Evolutionary conservation across 2,329 filamentous ascomycete genomes (phyloP).

Genomic region (Dothideomycetes sp.): DNA sequence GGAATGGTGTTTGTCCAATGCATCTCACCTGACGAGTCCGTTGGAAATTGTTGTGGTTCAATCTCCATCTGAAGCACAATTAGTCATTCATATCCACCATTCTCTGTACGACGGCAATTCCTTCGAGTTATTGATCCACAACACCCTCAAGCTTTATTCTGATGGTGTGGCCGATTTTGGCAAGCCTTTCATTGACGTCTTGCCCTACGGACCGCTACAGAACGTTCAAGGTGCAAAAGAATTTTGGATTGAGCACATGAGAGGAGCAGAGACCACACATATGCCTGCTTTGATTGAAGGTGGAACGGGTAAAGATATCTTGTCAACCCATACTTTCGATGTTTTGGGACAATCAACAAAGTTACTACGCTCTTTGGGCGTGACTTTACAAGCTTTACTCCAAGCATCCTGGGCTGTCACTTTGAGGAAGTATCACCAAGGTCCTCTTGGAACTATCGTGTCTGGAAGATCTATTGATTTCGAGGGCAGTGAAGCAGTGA

Average conservation of each 20-base stretch:
- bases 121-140: slow-evolving; percentile 56
- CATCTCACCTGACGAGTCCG: slow-evolving; percentile 40
- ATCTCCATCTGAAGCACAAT: slow-evolving; percentile 24
- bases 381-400: slow-evolving; percentile 70
- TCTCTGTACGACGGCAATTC: slow-evolving; percentile 80
- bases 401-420: slow-evolving; percentile 63
- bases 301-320: slow-evolving; percentile 16
- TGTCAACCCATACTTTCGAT: slow-evolving; percentile 27
- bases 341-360: slow-evolving; percentile 38
- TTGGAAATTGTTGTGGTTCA: slow-evolving; percentile 42
- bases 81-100: slow-evolving; percentile 70
- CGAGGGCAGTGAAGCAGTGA: slow-evolving; percentile 53
- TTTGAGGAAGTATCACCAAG: slow-evolving; percentile 38
- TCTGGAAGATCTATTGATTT: slow-evolving; percentile 69
- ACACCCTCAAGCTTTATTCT: slow-evolving; percentile 47
- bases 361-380: slow-evolving; percentile 51
- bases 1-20: slow-evolving; percentile 49
- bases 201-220: slow-evolving; percentile 61
- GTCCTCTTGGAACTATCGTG: slow-evolving; percentile 60
- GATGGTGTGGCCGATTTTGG: slow-evolving; percentile 24
- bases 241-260: slow-evolving; percentile 61
- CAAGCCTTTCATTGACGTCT: slow-evolving; percentile 55
- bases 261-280: slow-evolving; percentile 23
- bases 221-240: slow-evolving; percentile 36
- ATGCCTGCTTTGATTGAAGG: slow-evolving; percentile 24